Conservation (phyloP, 495 filamentous ascomycete genomes). For the Penicillium fimorum region DNA sequence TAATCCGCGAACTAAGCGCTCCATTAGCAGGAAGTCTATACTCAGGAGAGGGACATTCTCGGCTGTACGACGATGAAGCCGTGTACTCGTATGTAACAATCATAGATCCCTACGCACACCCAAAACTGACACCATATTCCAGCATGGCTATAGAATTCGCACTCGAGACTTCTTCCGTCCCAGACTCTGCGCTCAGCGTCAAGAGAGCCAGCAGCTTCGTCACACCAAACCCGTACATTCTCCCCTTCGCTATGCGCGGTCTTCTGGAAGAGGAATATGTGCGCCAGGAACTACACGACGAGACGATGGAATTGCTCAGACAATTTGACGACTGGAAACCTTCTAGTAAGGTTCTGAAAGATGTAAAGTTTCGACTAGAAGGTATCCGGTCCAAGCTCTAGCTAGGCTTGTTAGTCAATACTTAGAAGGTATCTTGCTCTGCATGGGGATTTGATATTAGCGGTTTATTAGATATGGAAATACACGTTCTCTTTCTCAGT, state of each 20-base stretch:
- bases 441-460: constrained; percentile 1
- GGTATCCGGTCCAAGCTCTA: constrained; percentile 83
- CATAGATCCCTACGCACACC: background rate
- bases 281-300: constrained; percentile 68
- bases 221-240: constrained; percentile 76
- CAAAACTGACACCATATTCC: constrained; percentile 20
- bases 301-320: constrained; percentile 74
- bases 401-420: constrained; percentile 28
- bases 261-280: constrained; percentile 91
- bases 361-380: constrained; percentile 94
- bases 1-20: constrained; percentile 84
- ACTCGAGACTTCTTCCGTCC: constrained; percentile 73
- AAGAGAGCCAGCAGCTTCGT: constrained; percentile 49
- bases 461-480: background rate
- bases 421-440: background rate
- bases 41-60: constrained; percentile 86
- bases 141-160: constrained; percentile 82
- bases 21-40: constrained; percentile 91
- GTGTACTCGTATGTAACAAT: constrained; percentile 71
- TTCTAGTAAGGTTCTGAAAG: constrained; percentile 81
- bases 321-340: constrained; percentile 97
- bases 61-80: constrained; percentile 85
- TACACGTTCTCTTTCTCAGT: background rate
- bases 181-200: constrained; percentile 50
- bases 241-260: constrained; percentile 93